Evolutionary conservation across 2,329 filamentous ascomycete species (phyloP).

Genomic region (Alternaria angustiovoidea): DNA sequence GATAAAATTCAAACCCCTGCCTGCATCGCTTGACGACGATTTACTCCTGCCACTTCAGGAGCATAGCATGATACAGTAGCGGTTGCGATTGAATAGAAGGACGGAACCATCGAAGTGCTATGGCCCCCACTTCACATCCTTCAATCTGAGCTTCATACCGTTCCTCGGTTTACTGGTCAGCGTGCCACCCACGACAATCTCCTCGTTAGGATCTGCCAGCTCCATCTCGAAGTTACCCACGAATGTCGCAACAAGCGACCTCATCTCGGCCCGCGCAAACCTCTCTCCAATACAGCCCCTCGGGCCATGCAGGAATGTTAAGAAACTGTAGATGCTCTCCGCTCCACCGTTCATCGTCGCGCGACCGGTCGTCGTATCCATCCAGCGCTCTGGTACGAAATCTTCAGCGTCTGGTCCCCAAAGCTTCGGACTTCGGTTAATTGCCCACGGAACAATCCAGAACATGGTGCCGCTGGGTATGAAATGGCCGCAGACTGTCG

Average conservation of each 20-base stretch:
- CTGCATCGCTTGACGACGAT: not conserved
- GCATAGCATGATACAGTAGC: not conserved
- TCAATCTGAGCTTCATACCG: slow-evolving; percentile 49
- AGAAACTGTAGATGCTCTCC: slow-evolving; percentile 50
- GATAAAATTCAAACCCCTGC: not conserved
- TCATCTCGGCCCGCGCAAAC: slow-evolving; percentile 50
- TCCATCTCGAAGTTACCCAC: slow-evolving; percentile 46
- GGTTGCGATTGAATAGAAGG: not conserved
- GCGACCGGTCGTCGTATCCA: slow-evolving; percentile 48
- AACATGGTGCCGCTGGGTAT: slow-evolving; percentile 52
- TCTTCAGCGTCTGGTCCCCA: slow-evolving; percentile 55
- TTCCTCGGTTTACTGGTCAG: slow-evolving; percentile 51
- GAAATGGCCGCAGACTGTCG: slow-evolving; percentile 41
- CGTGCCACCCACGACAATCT: slow-evolving; percentile 43
- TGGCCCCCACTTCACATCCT: slow-evolving; percentile 29
- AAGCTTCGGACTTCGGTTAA: slow-evolving; percentile 52
- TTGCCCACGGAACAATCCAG: slow-evolving; percentile 53
- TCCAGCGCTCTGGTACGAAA: slow-evolving; percentile 58
- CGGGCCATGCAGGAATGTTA: slow-evolving; percentile 56
- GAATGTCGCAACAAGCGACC: slow-evolving; percentile 48
- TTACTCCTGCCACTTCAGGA: not conserved
- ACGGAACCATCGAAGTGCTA: not conserved
- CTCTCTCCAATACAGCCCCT: slow-evolving; percentile 51
- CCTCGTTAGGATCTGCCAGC: slow-evolving; percentile 43
- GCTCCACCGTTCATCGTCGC: slow-evolving; percentile 53